phyloP scores from a whole-genome alignment of 108 stramenopile species.

The Licmophora abbreviata region DNA sequence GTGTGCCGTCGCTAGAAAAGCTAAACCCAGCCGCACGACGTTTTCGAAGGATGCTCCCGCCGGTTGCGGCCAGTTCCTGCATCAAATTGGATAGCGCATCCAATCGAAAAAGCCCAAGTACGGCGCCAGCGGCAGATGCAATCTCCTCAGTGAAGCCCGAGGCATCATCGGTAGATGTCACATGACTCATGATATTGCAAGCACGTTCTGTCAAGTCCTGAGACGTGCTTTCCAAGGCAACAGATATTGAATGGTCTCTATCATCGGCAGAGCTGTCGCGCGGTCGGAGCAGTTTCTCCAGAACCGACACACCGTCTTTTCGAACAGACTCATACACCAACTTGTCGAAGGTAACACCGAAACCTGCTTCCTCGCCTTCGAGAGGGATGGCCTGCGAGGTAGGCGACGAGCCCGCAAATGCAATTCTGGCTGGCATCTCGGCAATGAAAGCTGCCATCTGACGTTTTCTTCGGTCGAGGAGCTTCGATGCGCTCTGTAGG shows the following conservation, averaged over 20 bases:
- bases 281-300: neutral
- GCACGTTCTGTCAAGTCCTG: slow-evolving; percentile 4
- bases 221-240: slow-evolving; percentile 3
- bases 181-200: slow-evolving; percentile 3
- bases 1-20: neutral
- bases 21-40: neutral
- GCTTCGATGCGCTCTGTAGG: slow-evolving; percentile 7
- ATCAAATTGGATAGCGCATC: slow-evolving; percentile 7
- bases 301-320: neutral
- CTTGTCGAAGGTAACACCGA: neutral
- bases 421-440: slow-evolving; percentile 1
- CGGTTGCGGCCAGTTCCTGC: slow-evolving; percentile 8
- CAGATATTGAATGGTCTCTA: slow-evolving; percentile 3
- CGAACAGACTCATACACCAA: neutral
- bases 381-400: neutral
- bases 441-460: slow-evolving; percentile 4
- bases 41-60: neutral
- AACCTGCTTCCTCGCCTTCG: slow-evolving; percentile 1
- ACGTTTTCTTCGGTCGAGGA: slow-evolving; percentile 3
- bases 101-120: slow-evolving; percentile 6
- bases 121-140: slow-evolving; percentile 11
- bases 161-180: too few species aligned
- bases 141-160: slow-evolving; percentile 19
- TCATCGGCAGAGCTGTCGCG: neutral
- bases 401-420: neutral